Base-by-base conservation (phyloP, 225 moss, liverwort and hornwort genomes). In the Marchantia paleacea region DNA sequence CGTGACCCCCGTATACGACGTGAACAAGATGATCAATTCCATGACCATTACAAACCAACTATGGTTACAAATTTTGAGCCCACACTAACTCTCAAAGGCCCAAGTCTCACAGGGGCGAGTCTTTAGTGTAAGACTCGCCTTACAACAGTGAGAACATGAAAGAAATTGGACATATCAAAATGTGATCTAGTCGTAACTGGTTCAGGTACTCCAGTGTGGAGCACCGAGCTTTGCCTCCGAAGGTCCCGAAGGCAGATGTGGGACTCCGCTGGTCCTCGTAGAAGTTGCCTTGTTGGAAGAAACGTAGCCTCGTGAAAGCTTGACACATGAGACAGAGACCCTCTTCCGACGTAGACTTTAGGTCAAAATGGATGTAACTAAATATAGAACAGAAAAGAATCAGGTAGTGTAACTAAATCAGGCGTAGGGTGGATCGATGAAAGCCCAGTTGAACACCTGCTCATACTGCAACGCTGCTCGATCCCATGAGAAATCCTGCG, bases 381-480 rank as follows among this genome's bases (percentile, higher is more conserved):
- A 48, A 24, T 7, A 20, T n/a, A 10, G 24, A n/a, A 52, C 53
- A 52, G 39, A 39, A 5, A 39, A 39, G 39, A 39, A 39, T 39
- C 25, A 14, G 57, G 75, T 3, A 54, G 12, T 8, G 66, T 12
- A 8, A 30, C 68, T 66, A 24, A 73, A 77, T 87, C 78, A 92
- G 12, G 95, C 95, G 71, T 99, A 99, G 0, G 97, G 97, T 55
- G 95, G 95, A 72, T 95, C 97, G 25, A 95, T 83, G 87, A 86
- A 85, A 5, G 97, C 95, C 97, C 97, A 99, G 66, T 92, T 92
- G n/a, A 99, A 99, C 11, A 99, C 97, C 85, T 99, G 95, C 88
- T 99, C 97, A n/a, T 99, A 99, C 79, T 95, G 93, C 53, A 99
- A 79, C n/a, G 97, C 97, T 25, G 95, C 90, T 0, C 89, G 81